Percentiles rank a stretch among this genome's conserved stretches.
Evolutionary conservation across 176 grass and related monocot genomes (phyloP).

Genomic region (Rhynchospora tenuis): DNA sequence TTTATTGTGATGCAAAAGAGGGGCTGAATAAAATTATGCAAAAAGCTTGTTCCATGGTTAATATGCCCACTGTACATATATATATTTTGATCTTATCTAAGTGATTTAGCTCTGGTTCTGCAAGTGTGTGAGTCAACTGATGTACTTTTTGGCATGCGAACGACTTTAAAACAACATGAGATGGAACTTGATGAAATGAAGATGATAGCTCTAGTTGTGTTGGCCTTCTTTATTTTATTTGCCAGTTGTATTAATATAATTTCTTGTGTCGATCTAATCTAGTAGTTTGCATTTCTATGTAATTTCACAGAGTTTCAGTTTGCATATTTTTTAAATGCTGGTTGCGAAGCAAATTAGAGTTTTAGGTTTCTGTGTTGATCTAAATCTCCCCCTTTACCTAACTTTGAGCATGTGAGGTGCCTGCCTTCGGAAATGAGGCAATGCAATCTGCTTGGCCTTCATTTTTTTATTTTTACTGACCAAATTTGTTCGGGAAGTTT

Average conservation of each 20-base stretch:
- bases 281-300: background rate
- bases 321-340: background rate
- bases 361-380: background rate
- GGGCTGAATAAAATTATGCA: background rate
- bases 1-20: background rate
- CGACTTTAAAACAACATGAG: slow-evolving; percentile 5
- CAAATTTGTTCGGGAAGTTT: background rate
- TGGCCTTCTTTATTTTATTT: background rate
- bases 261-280: background rate
- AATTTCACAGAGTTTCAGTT: background rate
- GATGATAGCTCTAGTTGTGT: background rate
- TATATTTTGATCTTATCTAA: background rate
- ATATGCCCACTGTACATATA: slow-evolving; percentile 1
- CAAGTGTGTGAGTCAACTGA: slow-evolving; percentile 11
- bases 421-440: background rate
- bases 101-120: background rate
- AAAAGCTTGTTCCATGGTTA: slow-evolving; percentile 4
- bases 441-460: background rate
- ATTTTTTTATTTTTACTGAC: background rate
- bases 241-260: background rate
- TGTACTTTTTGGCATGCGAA: slow-evolving; percentile 1
- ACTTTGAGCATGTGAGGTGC: background rate
- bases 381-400: background rate
- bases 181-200: background rate
- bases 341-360: background rate